Evolutionary conservation across 257 asterid species (phyloP).

Genomic region (Verbena officinalis): DNA sequence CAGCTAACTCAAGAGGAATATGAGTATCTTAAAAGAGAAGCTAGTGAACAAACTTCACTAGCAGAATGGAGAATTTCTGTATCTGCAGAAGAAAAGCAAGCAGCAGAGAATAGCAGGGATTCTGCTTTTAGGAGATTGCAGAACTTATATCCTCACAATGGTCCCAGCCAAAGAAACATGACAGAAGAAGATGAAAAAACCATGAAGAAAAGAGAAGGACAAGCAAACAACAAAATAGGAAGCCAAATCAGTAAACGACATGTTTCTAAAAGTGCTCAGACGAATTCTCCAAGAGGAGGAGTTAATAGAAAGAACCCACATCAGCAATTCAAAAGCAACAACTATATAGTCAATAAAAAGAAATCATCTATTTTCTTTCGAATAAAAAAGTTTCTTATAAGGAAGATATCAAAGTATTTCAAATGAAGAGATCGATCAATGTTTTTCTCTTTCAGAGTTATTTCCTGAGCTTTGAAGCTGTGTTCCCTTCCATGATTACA

Average conservation of each 20-base stretch:
- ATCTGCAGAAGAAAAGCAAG: slow-evolving; percentile 46
- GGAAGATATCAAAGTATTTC: slow-evolving; percentile 37
- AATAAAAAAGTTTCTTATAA: slow-evolving; percentile 38
- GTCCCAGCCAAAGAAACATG: slow-evolving; percentile 15
- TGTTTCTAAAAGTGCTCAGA: background rate
- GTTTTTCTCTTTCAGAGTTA: slow-evolving; percentile 18
- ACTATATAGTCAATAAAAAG: slow-evolving; percentile 27
- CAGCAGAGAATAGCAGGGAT: slow-evolving; percentile 51
- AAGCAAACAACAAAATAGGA: background rate
- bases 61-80: slow-evolving; percentile 47
- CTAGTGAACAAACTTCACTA: slow-evolving; percentile 39
- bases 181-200: slow-evolving; percentile 11
- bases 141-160: slow-evolving; percentile 27
- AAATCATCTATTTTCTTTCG: slow-evolving; percentile 34
- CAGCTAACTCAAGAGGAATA: slow-evolving; percentile 49
- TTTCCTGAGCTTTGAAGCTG: slow-evolving; percentile 17
- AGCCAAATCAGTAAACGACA: slow-evolving; percentile 10
- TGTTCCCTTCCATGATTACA: slow-evolving; percentile 12
- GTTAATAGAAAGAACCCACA: slow-evolving; percentile 21
- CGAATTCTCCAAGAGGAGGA: slow-evolving; percentile 23
- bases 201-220: slow-evolving; percentile 1
- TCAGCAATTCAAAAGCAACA: slow-evolving; percentile 23
- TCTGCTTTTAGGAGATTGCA: slow-evolving; percentile 44
- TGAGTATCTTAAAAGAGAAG: slow-evolving; percentile 35
- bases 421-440: slow-evolving; percentile 20